phyloP scores from a whole-genome alignment of 2,329 filamentous ascomycete genomes.

The Exophiala dermatitidis region DNA sequence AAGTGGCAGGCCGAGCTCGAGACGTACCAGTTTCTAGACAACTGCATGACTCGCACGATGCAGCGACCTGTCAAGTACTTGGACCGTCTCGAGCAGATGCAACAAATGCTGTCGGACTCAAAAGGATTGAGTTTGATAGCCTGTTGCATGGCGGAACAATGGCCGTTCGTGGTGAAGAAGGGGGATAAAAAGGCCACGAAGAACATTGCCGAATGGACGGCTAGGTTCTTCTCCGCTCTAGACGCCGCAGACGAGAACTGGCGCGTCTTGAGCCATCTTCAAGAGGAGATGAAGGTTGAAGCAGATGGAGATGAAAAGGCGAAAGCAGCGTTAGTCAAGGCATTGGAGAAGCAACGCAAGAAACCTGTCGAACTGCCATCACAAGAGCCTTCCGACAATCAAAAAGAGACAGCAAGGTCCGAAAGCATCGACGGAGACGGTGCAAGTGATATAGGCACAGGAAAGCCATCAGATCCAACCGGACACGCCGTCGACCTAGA shows the following conservation, averaged over 20 bases:
- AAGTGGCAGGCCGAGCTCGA: constrained; percentile 31
- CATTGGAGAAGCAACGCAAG: constrained; percentile 31
- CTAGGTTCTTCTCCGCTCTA: constrained; percentile 50
- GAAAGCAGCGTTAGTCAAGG: constrained; percentile 33
- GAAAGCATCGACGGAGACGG: neutral
- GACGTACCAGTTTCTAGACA: constrained; percentile 69
- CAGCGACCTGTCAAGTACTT: constrained; percentile 76
- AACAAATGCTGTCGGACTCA: constrained; percentile 27
- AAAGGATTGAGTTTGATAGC: constrained; percentile 49
- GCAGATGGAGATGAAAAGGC: constrained; percentile 35
- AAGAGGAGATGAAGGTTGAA: constrained; percentile 38
- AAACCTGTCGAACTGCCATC: constrained; percentile 7
- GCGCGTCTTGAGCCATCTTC: constrained; percentile 41
- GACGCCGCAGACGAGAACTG: constrained; percentile 48
- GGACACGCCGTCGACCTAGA: constrained; percentile 40
- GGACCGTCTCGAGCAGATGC: constrained; percentile 40
- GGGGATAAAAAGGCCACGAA: constrained; percentile 40
- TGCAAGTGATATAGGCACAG: neutral
- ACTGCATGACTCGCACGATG: constrained; percentile 69
- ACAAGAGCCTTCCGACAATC: neutral
- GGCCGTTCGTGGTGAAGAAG: constrained; percentile 58
- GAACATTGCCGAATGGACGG: constrained; percentile 53
- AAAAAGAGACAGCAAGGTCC: constrained; percentile 4
- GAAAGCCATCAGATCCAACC: neutral
- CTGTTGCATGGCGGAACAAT: constrained; percentile 67